These are phyloP conservation scores for Yarrowia yakushimensis DNA, from an alignment of 805 yeast species.

Conservation along the genomic window DNA sequence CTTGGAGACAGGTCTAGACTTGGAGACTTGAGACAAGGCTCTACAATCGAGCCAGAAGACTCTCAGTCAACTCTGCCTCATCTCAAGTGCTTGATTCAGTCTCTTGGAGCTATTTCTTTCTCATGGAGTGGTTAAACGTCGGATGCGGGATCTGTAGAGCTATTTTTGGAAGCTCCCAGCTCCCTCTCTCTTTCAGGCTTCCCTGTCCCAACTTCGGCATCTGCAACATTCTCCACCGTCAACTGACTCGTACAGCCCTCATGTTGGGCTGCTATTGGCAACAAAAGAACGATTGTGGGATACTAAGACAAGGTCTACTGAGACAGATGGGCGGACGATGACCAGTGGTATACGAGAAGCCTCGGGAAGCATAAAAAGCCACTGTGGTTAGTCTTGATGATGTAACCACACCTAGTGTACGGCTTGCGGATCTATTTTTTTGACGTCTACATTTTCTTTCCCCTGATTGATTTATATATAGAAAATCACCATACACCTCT, in stretches of 20 bases:
- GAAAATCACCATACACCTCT: not conserved
- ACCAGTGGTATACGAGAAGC: not conserved
- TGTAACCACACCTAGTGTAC: too few relatives aligned
- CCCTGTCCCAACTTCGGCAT: not conserved
- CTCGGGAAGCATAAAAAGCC: not conserved
- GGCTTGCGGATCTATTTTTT: too few relatives aligned
- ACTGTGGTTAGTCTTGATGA: not conserved
- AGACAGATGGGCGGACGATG: not conserved
- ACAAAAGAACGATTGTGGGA: not conserved
- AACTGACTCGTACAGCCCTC: not conserved
- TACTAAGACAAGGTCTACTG: not conserved
- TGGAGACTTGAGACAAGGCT: not conserved
- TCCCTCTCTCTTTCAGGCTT: not conserved
- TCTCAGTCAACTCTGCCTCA: too few relatives aligned
- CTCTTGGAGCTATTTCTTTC: too few relatives aligned
- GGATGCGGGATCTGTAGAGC: not conserved
- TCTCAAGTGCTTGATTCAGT: not conserved
- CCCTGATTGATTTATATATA: not conserved
- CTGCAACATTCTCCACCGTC: constrained; percentile 4
- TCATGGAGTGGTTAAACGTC: too few relatives aligned
- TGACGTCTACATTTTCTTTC: too few relatives aligned
- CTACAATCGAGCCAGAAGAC: too few relatives aligned
- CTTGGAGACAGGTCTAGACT: too few relatives aligned
- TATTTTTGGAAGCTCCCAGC: not conserved
- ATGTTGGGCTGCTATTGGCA: not conserved